phyloP scores from a whole-genome alignment of 2,329 filamentous ascomycete species.

The Cordyceps farinosa region DNA sequence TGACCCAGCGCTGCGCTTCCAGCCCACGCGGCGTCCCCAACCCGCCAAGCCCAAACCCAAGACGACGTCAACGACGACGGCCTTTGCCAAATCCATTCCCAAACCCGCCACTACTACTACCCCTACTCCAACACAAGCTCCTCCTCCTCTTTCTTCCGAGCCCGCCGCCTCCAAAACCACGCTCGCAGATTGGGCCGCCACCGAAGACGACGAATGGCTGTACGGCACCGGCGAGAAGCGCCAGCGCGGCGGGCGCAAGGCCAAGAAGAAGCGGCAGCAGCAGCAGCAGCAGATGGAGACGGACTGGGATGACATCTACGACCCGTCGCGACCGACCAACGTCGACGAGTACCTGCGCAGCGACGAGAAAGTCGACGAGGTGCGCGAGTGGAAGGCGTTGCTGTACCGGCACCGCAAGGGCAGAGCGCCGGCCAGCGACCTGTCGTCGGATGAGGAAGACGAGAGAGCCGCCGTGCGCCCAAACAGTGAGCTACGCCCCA shows the following conservation, averaged over 20 bases:
- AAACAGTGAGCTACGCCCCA: neutral
- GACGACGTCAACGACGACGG: conserved; percentile 31
- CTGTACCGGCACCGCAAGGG: conserved; percentile 68
- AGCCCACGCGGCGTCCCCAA: conserved; percentile 78
- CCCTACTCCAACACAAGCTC: conserved; percentile 24
- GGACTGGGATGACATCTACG: conserved; percentile 93
- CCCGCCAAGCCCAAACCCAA: conserved; percentile 50
- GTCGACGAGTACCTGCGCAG: conserved; percentile 81
- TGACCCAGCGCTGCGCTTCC: conserved; percentile 70
- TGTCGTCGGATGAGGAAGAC: conserved; percentile 38
- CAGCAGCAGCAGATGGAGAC: conserved; percentile 54
- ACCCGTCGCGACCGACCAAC: conserved; percentile 75
- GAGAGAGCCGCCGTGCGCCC: conserved; percentile 24
- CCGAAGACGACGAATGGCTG: conserved; percentile 76
- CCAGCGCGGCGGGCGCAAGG: conserved; percentile 73
- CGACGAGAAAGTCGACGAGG: conserved; percentile 76
- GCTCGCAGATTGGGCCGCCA: conserved; percentile 75
- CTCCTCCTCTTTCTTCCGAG: conserved; percentile 23
- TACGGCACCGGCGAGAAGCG: conserved; percentile 62
- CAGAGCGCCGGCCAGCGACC: conserved; percentile 39
- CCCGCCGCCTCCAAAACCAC: conserved; percentile 55
- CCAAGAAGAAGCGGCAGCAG: conserved; percentile 64
- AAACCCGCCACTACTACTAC: conserved; percentile 27
- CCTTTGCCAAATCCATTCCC: conserved; percentile 46
- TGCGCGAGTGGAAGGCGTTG: conserved; percentile 79